Evolutionary conservation across 306 rosid species (phyloP).

Genomic region (Clitoria ternatea): DNA sequence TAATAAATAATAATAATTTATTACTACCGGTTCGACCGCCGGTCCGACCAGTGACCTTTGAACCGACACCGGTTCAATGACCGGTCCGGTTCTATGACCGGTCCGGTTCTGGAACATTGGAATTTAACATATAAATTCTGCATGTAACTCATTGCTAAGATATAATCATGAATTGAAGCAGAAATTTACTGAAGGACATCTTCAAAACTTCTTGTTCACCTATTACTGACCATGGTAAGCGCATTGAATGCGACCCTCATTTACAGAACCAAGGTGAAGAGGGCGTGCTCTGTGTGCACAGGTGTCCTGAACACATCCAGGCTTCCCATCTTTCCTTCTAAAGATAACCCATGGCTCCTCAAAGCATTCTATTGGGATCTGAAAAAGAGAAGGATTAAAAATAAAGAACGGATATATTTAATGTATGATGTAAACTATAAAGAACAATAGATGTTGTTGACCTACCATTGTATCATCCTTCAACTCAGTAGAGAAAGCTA

Average conservation of each 20-base stretch:
- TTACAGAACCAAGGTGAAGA: constrained; percentile 84
- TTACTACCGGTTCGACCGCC: no score
- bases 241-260: constrained; percentile 84
- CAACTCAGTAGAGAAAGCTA: constrained; percentile 74
- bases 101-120: no score
- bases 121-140: no score
- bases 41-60: no score
- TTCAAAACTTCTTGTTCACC: neutral
- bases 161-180: neutral
- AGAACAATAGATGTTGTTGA: neutral
- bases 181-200: neutral
- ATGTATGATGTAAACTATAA: neutral
- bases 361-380: constrained; percentile 85
- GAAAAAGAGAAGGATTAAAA: constrained; percentile 37
- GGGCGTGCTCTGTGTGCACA: constrained; percentile 98
- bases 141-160: neutral
- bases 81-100: no score
- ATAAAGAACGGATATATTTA: no score
- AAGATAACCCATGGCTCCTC: constrained; percentile 95
- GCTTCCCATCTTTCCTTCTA: constrained; percentile 83
- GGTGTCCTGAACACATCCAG: constrained; percentile 90
- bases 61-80: no score
- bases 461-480: constrained; percentile 88
- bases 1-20: no score
- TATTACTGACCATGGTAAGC: constrained; percentile 82